These are phyloP conservation scores for Hirsutella thompsonii DNA, from an alignment of 2,329 filamentous ascomycete species.

Conservation along the genomic window DNA sequence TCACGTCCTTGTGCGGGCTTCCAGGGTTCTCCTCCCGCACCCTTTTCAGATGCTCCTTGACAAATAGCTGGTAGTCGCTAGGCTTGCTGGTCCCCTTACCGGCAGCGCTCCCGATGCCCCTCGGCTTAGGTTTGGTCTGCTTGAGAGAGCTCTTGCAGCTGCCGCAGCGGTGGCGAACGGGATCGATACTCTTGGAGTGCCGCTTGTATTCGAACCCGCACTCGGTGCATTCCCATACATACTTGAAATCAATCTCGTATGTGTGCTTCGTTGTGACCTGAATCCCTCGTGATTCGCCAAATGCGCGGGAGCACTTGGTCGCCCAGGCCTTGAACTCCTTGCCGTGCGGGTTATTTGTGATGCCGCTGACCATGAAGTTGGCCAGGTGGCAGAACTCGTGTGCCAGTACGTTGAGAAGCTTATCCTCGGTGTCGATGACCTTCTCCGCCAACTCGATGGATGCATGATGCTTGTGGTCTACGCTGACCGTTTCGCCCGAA, in stretches of 20 bases:
- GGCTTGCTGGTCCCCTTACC: slow-evolving; percentile 12
- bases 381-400: slow-evolving; percentile 95
- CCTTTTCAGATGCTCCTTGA: slow-evolving; percentile 55
- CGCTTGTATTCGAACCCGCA: slow-evolving; percentile 67
- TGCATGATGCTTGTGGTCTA: slow-evolving; percentile 45
- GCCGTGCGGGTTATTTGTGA: slow-evolving; percentile 70
- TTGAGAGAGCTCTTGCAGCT: slow-evolving; percentile 56
- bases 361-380: slow-evolving; percentile 74
- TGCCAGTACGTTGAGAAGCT: slow-evolving; percentile 80
- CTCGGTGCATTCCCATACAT: slow-evolving; percentile 63
- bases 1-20: slow-evolving; percentile 52
- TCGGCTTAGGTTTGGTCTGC: slow-evolving; percentile 69
- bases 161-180: slow-evolving; percentile 59
- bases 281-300: slow-evolving; percentile 46
- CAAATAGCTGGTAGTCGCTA: slow-evolving; percentile 35
- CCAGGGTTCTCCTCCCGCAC: slow-evolving; percentile 43
- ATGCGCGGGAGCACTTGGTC: slow-evolving; percentile 37
- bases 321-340: slow-evolving; percentile 72
- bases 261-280: slow-evolving; percentile 80
- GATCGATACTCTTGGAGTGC: slow-evolving; percentile 77
- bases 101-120: slow-evolving; percentile 5
- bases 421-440: slow-evolving; percentile 65
- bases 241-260: slow-evolving; percentile 88
- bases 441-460: slow-evolving; percentile 82
- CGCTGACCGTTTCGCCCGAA: slow-evolving; percentile 12